Conservation (phyloP, 257 asterid genomes). For the Coffea eugenioides region DNA sequence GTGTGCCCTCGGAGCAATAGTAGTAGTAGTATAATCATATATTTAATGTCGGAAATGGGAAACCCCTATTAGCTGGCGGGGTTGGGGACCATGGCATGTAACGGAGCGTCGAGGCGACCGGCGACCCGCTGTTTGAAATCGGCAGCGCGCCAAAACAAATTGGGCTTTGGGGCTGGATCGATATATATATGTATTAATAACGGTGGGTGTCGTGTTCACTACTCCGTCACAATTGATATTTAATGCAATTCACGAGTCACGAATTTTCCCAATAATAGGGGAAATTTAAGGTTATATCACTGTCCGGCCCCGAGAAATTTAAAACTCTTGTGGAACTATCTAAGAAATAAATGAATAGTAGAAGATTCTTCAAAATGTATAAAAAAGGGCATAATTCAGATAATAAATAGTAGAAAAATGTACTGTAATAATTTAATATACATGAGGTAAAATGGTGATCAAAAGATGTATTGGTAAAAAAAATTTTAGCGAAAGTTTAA, state of each 20-base stretch:
- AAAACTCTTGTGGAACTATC: background rate
- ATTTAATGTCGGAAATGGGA: background rate
- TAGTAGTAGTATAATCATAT: too few species aligned
- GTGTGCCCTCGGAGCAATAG: too few species aligned
- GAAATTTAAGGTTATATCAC: background rate
- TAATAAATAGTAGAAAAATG: too few species aligned
- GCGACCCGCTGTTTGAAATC: background rate
- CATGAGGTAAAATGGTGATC: too few species aligned
- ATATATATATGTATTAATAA: background rate
- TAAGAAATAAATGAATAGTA: background rate
- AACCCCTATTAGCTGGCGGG: background rate
- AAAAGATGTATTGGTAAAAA: too few species aligned
- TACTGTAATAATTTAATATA: too few species aligned
- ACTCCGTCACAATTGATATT: background rate
- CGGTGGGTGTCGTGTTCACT: slow-evolving; percentile 9
- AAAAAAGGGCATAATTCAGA: too few species aligned
- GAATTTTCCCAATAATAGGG: background rate
- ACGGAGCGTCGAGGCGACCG: background rate
- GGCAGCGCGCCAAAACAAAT: background rate
- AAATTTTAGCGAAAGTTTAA: too few species aligned
- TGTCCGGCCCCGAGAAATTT: background rate
- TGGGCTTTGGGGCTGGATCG: background rate
- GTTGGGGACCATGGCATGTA: background rate
- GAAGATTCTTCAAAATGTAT: background rate
- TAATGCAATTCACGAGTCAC: slow-evolving; percentile 18